phyloP scores from a whole-genome alignment of 1,284 basidiomycete genomes.

The Heterobasidion parviporum region DNA sequence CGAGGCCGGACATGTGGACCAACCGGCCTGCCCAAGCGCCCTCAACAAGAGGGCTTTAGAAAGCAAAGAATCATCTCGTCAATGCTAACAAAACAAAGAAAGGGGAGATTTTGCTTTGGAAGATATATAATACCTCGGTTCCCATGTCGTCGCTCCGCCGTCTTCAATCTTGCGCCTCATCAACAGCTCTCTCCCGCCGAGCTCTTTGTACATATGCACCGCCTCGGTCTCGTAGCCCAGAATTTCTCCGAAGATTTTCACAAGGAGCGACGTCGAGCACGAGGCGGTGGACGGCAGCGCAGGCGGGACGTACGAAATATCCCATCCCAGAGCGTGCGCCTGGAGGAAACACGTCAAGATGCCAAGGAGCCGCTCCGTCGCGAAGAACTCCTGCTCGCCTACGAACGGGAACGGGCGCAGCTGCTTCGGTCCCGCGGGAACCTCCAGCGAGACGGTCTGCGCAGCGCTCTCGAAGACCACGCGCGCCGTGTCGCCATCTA shows the following conservation, averaged over 20 bases:
- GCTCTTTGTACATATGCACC: slow-evolving; percentile 58
- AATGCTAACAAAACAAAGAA: neutral
- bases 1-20: slow-evolving; percentile 51
- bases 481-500: slow-evolving; percentile 28
- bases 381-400: slow-evolving; percentile 14
- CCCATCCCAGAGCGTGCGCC: slow-evolving; percentile 26
- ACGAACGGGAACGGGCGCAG: slow-evolving; percentile 4
- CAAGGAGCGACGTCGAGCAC: slow-evolving; percentile 26
- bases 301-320: slow-evolving; percentile 27
- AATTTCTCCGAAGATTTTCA: slow-evolving; percentile 34
- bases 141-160: slow-evolving; percentile 50
- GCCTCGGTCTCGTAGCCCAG: slow-evolving; percentile 53
- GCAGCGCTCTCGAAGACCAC: slow-evolving; percentile 32
- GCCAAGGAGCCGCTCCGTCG: slow-evolving; percentile 25
- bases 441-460: slow-evolving; percentile 25
- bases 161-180: slow-evolving; percentile 46
- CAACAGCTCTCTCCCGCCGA: slow-evolving; percentile 55
- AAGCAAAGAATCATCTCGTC: neutral
- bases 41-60: slow-evolving; percentile 40
- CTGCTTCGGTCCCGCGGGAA: slow-evolving; percentile 36
- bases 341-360: slow-evolving; percentile 26
- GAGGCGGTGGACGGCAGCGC: slow-evolving; percentile 25
- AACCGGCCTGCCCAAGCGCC: slow-evolving; percentile 49
- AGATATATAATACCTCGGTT: slow-evolving; percentile 38
- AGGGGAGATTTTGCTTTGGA: neutral